phyloP scores from a whole-genome alignment of 495 filamentous ascomycete species.

The Penicillium ucsense region DNA sequence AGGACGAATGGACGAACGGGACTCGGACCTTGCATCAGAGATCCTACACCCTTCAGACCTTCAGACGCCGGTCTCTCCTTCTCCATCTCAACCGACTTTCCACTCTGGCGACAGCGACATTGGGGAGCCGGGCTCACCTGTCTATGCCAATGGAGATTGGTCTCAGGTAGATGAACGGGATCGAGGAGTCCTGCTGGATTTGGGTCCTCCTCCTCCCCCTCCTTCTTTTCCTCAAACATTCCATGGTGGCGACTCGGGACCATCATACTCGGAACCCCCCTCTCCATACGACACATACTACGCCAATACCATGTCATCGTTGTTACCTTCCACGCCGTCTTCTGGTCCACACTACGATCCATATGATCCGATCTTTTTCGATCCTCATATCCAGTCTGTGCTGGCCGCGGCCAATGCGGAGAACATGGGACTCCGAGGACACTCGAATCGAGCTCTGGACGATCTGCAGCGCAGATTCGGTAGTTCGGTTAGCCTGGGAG shows the following conservation, averaged over 20 bases:
- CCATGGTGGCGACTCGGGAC: no score
- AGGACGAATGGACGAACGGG: slow-evolving; percentile 13
- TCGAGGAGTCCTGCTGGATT: slow-evolving; percentile 14
- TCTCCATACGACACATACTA: slow-evolving; percentile 10
- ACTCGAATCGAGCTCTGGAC: slow-evolving; percentile 12
- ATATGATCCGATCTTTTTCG: slow-evolving; percentile 16
- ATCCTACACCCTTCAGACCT: slow-evolving; percentile 3
- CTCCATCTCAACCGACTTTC: slow-evolving; percentile 13
- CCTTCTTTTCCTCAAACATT: no score
- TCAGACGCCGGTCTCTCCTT: slow-evolving; percentile 2
- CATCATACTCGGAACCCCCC: background rate
- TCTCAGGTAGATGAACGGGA: slow-evolving; percentile 18
- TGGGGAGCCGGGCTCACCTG: slow-evolving; percentile 28
- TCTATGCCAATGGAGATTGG: slow-evolving; percentile 25
- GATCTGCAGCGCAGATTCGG: slow-evolving; percentile 17
- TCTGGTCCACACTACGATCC: slow-evolving; percentile 7
- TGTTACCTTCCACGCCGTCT: background rate
- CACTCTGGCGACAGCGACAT: slow-evolving; percentile 21
- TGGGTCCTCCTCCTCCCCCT: background rate
- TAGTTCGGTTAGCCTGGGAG: slow-evolving; percentile 4
- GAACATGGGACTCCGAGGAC: slow-evolving; percentile 17
- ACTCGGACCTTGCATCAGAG: slow-evolving; percentile 7
- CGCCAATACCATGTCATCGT: slow-evolving; percentile 9
- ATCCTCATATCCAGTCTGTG: slow-evolving; percentile 21
- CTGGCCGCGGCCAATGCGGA: slow-evolving; percentile 21